Conservation (phyloP, 1,284 basidiomycete species). For the Cutaneotrichosporon daszewskae region DNA sequence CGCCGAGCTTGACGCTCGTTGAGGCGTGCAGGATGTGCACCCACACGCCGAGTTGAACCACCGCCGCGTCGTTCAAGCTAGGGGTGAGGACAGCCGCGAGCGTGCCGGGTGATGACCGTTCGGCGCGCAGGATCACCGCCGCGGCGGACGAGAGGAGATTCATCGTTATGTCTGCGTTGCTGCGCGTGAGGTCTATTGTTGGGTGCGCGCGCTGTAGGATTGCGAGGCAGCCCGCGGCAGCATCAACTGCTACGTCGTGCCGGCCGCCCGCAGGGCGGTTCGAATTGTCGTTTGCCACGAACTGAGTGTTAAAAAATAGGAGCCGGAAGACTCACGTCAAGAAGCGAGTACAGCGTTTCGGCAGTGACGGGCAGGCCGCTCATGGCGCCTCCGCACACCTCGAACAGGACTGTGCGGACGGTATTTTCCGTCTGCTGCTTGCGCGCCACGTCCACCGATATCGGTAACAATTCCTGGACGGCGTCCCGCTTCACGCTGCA, state of each 20-base stretch:
- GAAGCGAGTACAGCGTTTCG: conserved; percentile 21
- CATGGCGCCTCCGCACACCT: conserved; percentile 21
- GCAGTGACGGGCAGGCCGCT: conserved; percentile 21
- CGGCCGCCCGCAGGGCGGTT: neutral
- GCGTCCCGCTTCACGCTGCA: conserved; percentile 20
- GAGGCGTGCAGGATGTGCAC: conserved; percentile 29
- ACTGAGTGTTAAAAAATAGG: conserved; percentile 1
- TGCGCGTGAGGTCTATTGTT: conserved; percentile 1
- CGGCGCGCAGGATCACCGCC: conserved; percentile 25
- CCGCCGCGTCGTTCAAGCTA: conserved; percentile 18
- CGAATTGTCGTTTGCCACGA: conserved; percentile 5
- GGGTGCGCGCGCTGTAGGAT: conserved; percentile 30
- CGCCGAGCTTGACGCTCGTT: conserved; percentile 12
- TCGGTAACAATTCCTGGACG: conserved; percentile 5
- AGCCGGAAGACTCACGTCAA: conserved; percentile 15
- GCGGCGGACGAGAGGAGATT: conserved; percentile 19
- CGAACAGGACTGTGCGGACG: conserved; percentile 24
- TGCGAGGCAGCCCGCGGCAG: conserved; percentile 21
- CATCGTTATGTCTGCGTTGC: conserved; percentile 17
- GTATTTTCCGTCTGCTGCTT: conserved; percentile 22
- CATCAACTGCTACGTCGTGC: conserved; percentile 13
- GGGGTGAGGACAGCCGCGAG: conserved; percentile 14
- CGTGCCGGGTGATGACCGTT: conserved; percentile 18
- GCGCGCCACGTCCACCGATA: conserved; percentile 8
- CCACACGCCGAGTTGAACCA: conserved; percentile 26